Conservation (phyloP, 1,284 basidiomycete genomes). For the Pseudomicrostroma phylloplanum region DNA sequence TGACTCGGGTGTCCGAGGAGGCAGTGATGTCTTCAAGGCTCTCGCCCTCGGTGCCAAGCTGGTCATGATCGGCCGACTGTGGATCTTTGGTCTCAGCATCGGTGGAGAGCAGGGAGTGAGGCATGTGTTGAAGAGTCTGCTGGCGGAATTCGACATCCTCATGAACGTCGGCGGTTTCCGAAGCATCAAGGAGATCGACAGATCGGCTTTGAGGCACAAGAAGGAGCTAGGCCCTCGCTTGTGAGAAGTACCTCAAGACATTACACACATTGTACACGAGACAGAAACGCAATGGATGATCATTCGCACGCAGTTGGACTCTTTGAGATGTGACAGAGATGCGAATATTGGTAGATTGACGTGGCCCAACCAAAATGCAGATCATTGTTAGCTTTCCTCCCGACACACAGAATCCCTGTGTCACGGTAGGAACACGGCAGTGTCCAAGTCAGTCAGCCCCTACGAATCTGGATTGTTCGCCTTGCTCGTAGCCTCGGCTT, state of each 20-base stretch:
- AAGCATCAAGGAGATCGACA: conserved; percentile 16
- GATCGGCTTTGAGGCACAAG: conserved; percentile 11
- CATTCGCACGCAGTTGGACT: no score
- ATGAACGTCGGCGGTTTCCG: conserved; percentile 26
- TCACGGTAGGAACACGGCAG: no score
- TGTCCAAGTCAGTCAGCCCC: no score
- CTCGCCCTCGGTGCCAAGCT: conserved; percentile 32
- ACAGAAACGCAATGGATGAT: no score
- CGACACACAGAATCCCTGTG: no score
- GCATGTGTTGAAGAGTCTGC: conserved; percentile 31
- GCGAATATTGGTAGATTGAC: no score
- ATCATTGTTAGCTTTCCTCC: no score
- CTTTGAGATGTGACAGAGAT: no score
- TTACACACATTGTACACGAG: no score
- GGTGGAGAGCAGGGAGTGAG: conserved; percentile 39
- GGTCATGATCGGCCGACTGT: conserved; percentile 42
- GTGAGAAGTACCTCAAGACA: not conserved
- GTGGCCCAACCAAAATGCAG: no score
- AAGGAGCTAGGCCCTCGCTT: not conserved
- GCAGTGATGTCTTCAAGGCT: conserved; percentile 44
- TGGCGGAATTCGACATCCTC: conserved; percentile 36
- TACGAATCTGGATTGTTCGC: conserved; percentile 17
- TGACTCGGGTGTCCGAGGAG: conserved; percentile 38
- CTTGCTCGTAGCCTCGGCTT: conserved; percentile 54
- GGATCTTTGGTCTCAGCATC: conserved; percentile 35